These are phyloP conservation scores for Pythium aristosporum DNA, from an alignment of 352 stramenopile species.

Conservation along the genomic window DNA sequence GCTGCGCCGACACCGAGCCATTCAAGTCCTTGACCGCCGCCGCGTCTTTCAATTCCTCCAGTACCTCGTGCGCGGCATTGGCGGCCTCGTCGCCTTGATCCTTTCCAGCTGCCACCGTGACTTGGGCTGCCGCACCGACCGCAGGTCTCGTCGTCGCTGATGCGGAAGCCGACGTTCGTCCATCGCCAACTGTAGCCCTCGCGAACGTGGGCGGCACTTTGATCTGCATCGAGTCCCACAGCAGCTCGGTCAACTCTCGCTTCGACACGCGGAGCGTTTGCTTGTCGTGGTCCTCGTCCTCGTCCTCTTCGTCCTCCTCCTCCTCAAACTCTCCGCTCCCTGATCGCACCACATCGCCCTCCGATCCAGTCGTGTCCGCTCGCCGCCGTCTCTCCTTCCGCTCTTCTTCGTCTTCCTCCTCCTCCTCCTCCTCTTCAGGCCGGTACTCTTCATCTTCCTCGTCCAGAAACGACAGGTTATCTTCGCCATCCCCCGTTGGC, in stretches of 20 bases:
- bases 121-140: neutral
- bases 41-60: constrained; percentile 3
- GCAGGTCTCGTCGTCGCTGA: neutral
- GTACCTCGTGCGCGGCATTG: neutral
- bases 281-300: constrained; percentile 28
- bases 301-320: constrained; percentile 58
- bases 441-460: constrained; percentile 85
- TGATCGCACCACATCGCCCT: constrained; percentile 46
- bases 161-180: neutral
- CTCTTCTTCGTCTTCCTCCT: constrained; percentile 45
- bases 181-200: neutral
- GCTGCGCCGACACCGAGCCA: constrained; percentile 51
- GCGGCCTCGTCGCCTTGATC: neutral
- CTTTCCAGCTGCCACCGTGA: neutral
- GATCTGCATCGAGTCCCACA: constrained; percentile 79
- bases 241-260: constrained; percentile 75
- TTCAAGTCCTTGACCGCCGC: constrained; percentile 25
- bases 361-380: neutral
- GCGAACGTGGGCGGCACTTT: constrained; percentile 39
- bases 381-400: constrained; percentile 22
- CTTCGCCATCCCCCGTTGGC: constrained; percentile 48
- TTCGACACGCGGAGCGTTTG: constrained; percentile 57
- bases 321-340: constrained; percentile 64
- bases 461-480: constrained; percentile 78
- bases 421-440: constrained; percentile 68